Conservation (phyloP, 2,329 filamentous ascomycete species). For the Ceratocystis colombiana region DNA sequence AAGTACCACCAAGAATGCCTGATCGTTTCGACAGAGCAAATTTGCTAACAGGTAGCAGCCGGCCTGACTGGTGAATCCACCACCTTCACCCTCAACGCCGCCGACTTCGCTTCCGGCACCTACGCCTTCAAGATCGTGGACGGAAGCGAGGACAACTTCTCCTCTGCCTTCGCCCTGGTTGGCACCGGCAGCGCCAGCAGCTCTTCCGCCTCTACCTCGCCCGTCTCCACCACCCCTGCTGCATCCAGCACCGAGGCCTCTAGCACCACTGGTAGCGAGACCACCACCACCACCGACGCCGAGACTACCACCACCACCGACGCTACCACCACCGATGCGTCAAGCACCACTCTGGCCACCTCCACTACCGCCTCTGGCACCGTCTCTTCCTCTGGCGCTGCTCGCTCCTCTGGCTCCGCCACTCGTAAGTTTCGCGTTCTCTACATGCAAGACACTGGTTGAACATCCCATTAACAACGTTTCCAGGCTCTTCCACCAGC, state of each 20-base stretch:
- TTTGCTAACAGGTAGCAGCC: slow-evolving; percentile 29
- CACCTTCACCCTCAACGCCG: slow-evolving; percentile 34
- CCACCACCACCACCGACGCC: slow-evolving; percentile 26
- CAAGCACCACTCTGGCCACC: slow-evolving; percentile 26
- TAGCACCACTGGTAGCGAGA: slow-evolving; percentile 23
- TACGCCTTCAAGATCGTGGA: slow-evolving; percentile 42
- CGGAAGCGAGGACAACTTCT: slow-evolving; percentile 38
- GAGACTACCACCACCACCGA: slow-evolving; percentile 26
- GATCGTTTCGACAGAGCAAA: no score
- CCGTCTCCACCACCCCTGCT: neutral
- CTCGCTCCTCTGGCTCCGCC: slow-evolving; percentile 21
- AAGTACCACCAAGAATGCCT: slow-evolving; percentile 31
- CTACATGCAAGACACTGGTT: neutral
- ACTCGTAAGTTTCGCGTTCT: slow-evolving; percentile 22
- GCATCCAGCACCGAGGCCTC: slow-evolving; percentile 21
- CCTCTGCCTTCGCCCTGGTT: slow-evolving; percentile 33
- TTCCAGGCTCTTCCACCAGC: slow-evolving; percentile 2
- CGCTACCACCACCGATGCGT: slow-evolving; percentile 23
- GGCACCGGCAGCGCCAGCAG: slow-evolving; percentile 29
- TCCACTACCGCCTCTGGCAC: slow-evolving; percentile 26
- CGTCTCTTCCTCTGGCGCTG: slow-evolving; percentile 21
- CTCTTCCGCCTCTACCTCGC: slow-evolving; percentile 8
- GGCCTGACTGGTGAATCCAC: slow-evolving; percentile 32
- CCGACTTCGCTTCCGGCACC: slow-evolving; percentile 33
- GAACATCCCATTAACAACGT: neutral